Evolutionary conservation across 2,329 filamentous ascomycete genomes (phyloP), one percentile per base, ranked within the genome.

Genomic region (Paraphoma chrysanthemicola): DNA sequence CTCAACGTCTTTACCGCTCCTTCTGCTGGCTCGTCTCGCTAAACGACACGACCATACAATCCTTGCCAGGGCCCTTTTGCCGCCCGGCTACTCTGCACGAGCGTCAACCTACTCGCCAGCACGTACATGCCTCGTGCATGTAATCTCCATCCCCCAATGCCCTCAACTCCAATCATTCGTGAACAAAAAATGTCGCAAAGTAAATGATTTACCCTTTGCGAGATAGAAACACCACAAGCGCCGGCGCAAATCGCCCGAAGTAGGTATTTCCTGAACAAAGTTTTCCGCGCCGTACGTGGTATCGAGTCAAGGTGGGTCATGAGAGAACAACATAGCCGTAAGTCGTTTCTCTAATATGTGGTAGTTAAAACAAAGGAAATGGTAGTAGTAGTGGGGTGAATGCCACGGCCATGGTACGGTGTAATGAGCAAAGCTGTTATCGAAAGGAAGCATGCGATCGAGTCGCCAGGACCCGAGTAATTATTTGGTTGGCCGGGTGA

Each of bases 401-500:
- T 60, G 60, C 53, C 49, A 41, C 52, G 43, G 50, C 48, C 56
- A 53, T 41, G 38, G 23, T 51, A 44, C 23, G 36, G 53, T 41
- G 38, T 54, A 52, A 55, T 49, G 54, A 58, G 56, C 23, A 23
- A 38, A 39, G 23, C 18, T 38, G 45, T 56, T 56, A 59, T 60
- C 33, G 60, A 67, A 63, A 53, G 45, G 50, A 67, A 63, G 49
- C 61, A 59, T 71, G 69, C 65, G 67, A 68, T 68, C 63, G 69
- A 73, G 70, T 74, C 72, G 68, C 71, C 71, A 60, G 71, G 72
- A 73, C 71, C 70, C 72, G 67, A 63, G 56, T 48, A 63, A 69
- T 70, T 70, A 23, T 60, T 56, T 62, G 57, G 56, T 59, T 51
- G 57, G 60, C 62, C 56, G 60, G 56, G 54, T 52, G 51, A 18